Evolutionary conservation across 305 asterid genomes (phyloP).

Genomic region (Caryopteris hybrid): DNA sequence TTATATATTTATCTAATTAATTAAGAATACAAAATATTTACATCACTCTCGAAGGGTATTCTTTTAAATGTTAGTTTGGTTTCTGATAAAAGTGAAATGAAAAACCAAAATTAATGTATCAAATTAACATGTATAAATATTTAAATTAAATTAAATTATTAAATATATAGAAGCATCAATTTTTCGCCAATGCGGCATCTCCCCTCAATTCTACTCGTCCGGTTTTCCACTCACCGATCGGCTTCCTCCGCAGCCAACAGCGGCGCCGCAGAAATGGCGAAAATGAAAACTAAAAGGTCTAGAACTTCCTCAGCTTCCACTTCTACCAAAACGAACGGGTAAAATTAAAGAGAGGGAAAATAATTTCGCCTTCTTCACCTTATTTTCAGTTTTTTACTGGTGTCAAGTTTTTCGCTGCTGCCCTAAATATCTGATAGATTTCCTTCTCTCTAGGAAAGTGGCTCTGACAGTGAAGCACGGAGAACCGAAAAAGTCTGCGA

Average conservation of each 20-base stretch:
- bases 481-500: conserved; percentile 35
- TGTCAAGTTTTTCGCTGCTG: background rate
- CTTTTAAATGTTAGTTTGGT: too few relatives aligned
- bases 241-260: conserved; percentile 17
- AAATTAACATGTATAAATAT: background rate
- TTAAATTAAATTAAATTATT: too few relatives aligned
- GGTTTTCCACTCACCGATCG: conserved; percentile 8
- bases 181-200: background rate
- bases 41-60: too few relatives aligned
- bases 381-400: background rate
- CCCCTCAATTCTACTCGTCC: background rate
- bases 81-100: background rate
- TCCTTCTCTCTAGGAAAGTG: conserved; percentile 38
- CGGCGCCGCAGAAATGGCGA: conserved; percentile 41
- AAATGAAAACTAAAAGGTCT: conserved; percentile 25
- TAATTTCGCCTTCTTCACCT: background rate
- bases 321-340: conserved; percentile 39
- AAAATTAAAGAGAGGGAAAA: background rate
- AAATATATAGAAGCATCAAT: background rate
- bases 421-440: background rate
- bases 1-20: too few relatives aligned
- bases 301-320: conserved; percentile 37
- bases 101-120: background rate
- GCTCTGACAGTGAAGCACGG: conserved; percentile 34
- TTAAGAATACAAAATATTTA: too few relatives aligned